Evolutionary conservation across 805 yeast genomes (phyloP), one percentile per base, ranked within the genome.

Genomic region (Starmera caribaea): DNA sequence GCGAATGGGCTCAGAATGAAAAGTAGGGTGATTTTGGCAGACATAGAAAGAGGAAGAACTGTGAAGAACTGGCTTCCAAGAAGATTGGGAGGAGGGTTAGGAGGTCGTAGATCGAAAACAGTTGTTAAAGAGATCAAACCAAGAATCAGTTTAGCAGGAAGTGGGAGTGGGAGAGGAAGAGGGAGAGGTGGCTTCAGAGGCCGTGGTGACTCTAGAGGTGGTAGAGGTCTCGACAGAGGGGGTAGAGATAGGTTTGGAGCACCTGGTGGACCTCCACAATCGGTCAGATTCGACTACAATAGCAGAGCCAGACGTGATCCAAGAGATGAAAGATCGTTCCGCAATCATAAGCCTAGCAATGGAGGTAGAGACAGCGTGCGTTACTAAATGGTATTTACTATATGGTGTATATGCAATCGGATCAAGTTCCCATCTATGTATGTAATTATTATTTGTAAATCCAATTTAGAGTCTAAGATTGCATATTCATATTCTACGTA

Each of bases 41-140:
- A 84, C 51, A 70, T 75, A 36, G 92, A 82, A 53, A 58, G 90
- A 42, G 83, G 87, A 2, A 61, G 92, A 35, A 58, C 76, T 1
- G 71, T 73, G 13, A 71, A 80, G 40, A 73, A 69, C 47, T 84
- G 89, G 82, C 71, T 68, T 40, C 92, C 94, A 1, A 55, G 82
- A 49, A 57, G 90, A 42, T 64, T 90, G 3, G 96, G 96, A 1
- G 97, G 97, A 4, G 97, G 97, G 0, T 59, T 84, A n/a, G 97
- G 97, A 4, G 96, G 96, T 2, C 66, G 92, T 40, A 76, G 78
- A 3, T 63, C 58, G 43, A 56, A 46, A 34, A 49, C 48, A n/a
- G 42, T 34, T 21, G 38, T 39, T 33, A 49, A 43, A 15, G 51
- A 47, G 12, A 35, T 32, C 8, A 38, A 28, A 21, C 30, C 37